Base-by-base conservation (phyloP, 768 basidiomycete genomes). In the Termitomyces sp. region DNA sequence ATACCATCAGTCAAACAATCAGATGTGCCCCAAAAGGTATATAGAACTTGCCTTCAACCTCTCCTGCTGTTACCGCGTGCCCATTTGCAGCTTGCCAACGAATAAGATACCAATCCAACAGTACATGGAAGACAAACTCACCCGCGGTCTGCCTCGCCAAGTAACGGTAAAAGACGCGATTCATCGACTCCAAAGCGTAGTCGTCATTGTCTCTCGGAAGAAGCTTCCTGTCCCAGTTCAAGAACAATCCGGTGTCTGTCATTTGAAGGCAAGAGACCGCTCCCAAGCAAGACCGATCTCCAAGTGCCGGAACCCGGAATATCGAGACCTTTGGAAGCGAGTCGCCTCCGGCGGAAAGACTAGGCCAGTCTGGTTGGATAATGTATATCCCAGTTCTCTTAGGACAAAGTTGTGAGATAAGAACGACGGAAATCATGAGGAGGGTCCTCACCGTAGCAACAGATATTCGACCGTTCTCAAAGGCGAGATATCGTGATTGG, bases 211-310 rank as follows among this genome's bases (percentile, higher is more conserved):
- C 46, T 3, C 10, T 41, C 14, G 55, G 51, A 18, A 60, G 38
- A 4, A 28, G 22, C 45, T 54, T 44, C 49, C 64, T 57, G 52
- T 74, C 71, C 72, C 77, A 81, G 55, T 79, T 83, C 36, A 83
- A 61, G 58, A 74, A 85, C 13, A 85, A 58, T 0, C 77, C 79
- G 0, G 80, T 79, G 28, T 80, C 76, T 0, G 80, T 79, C 70
- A 84, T 74, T 64, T 84, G 82, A 22, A 85, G 72, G 62, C 82
- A 85, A 26, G 75, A 74, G n/a, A 83, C 64, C 55, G 57, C 60
- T 18, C 40, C 55, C 28, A 79, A 65, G 49, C 61, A 63, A 1
- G 62, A 51, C 0, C 66, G 64, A 44, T 74, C 63, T 16, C 65
- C 67, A 51, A 77, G 71, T 48, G 62, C 67, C 5, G 68, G 70